Evolutionary conservation across 1,139 yeast species (phyloP).

Genomic region (Diutina rugosa): DNA sequence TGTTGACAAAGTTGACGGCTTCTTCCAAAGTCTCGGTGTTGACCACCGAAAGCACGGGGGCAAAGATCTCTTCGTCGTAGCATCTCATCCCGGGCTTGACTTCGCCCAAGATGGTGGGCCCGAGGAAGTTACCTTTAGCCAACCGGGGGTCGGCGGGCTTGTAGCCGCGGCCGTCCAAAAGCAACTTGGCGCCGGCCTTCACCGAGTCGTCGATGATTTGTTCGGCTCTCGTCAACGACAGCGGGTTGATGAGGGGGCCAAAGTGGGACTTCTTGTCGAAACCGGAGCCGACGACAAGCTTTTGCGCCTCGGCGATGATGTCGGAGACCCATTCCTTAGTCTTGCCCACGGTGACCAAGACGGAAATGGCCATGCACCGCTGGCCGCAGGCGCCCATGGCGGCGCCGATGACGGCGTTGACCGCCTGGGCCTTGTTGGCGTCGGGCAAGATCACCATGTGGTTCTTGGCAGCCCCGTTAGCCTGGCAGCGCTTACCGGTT

Average conservation of each 20-base stretch:
- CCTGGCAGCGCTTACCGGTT: constrained; percentile 67
- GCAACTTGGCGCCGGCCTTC: constrained; percentile 45
- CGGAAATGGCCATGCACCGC: constrained; percentile 76
- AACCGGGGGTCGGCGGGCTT: constrained; percentile 30
- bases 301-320: constrained; percentile 43
- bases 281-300: constrained; percentile 54
- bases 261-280: constrained; percentile 48
- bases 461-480: constrained; percentile 70
- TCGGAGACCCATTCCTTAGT: constrained; percentile 55
- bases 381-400: constrained; percentile 84
- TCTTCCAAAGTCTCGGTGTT: constrained; percentile 60
- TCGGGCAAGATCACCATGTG: constrained; percentile 66
- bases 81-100: constrained; percentile 61
- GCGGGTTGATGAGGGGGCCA: constrained; percentile 63
- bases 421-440: constrained; percentile 53
- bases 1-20: constrained; percentile 54
- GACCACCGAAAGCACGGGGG: constrained; percentile 58
- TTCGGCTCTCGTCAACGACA: constrained; percentile 39
- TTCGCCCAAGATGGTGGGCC: constrained; percentile 55
- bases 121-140: constrained; percentile 61
- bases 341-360: constrained; percentile 63
- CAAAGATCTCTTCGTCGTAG: constrained; percentile 67
- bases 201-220: constrained; percentile 44
- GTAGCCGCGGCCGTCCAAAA: constrained; percentile 53
- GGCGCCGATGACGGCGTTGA: constrained; percentile 62